Conservation (phyloP, 768 basidiomycete species). For the Pholiota microspora region DNA sequence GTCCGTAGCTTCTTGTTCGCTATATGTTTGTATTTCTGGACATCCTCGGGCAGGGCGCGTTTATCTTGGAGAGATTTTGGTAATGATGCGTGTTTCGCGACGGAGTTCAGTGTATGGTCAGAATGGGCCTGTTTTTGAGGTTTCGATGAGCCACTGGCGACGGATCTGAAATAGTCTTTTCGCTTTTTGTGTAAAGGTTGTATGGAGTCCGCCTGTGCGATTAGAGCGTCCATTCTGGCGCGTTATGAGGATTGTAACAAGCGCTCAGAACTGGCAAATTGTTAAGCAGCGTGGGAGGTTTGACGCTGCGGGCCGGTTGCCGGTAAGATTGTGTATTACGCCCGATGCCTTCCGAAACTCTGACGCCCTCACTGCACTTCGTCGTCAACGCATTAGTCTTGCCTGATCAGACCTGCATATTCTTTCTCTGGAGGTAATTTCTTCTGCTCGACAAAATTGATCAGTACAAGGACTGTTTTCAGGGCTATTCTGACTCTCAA, state of each 20-base stretch:
- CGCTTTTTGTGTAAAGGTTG: constrained; percentile 45
- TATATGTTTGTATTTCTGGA: constrained; percentile 57
- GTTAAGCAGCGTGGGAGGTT: neutral
- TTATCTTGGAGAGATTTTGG: constrained; percentile 67
- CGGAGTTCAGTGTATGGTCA: constrained; percentile 57
- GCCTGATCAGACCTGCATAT: too few species aligned
- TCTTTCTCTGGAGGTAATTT: too few species aligned
- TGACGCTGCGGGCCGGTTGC: neutral
- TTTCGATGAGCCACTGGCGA: constrained; percentile 18
- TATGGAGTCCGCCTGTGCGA: constrained; percentile 66
- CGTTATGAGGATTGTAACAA: neutral
- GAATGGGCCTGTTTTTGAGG: constrained; percentile 27
- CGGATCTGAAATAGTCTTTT: constrained; percentile 26
- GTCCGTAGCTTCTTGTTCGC: constrained; percentile 75
- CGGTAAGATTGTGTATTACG: too few species aligned
- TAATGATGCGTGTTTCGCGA: constrained; percentile 55
- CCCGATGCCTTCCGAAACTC: too few species aligned
- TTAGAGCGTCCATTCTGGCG: constrained; percentile 64
- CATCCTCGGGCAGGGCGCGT: constrained; percentile 42
- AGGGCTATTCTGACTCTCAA: too few species aligned
- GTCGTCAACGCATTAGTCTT: too few species aligned
- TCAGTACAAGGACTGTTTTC: too few species aligned
- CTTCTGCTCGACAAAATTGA: too few species aligned
- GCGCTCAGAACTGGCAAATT: neutral
- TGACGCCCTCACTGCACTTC: too few species aligned